Evolutionary conservation across 208 protist species (phyloP).

Genomic region (Acanthamoeba sp.): DNA sequence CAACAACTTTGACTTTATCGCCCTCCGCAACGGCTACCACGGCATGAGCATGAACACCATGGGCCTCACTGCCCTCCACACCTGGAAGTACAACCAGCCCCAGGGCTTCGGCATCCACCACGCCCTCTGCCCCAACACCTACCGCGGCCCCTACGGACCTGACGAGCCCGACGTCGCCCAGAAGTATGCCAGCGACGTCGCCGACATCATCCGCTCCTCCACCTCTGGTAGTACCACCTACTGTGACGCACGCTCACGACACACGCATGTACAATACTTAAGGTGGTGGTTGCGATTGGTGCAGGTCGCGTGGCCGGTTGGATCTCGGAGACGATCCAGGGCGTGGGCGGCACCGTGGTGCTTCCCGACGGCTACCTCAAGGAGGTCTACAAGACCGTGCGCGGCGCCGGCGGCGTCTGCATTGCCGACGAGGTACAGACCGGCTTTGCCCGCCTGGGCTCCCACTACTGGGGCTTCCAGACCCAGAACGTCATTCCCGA

Average conservation of each 20-base stretch:
- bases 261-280: neutral
- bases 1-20: slow-evolving; percentile 80
- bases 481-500: slow-evolving; percentile 84
- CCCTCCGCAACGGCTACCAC: slow-evolving; percentile 88
- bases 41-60: slow-evolving; percentile 83
- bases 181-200: slow-evolving; percentile 80
- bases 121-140: slow-evolving; percentile 77
- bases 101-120: slow-evolving; percentile 78
- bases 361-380: slow-evolving; percentile 87
- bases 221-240: slow-evolving; percentile 71
- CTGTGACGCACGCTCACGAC: neutral
- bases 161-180: slow-evolving; percentile 75
- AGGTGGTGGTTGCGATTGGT: neutral
- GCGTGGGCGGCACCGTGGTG: slow-evolving; percentile 86
- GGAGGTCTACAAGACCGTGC: slow-evolving; percentile 82
- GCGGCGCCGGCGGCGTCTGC: slow-evolving; percentile 87
- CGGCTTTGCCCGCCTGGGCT: slow-evolving; percentile 89
- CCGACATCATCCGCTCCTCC: slow-evolving; percentile 75
- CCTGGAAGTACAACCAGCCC: slow-evolving; percentile 84
- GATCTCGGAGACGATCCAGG: slow-evolving; percentile 74
- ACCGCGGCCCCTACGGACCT: slow-evolving; percentile 76
- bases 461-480: slow-evolving; percentile 90
- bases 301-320: slow-evolving; percentile 21
- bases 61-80: slow-evolving; percentile 81
- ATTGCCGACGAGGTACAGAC: slow-evolving; percentile 91